A percentile compares a stretch with the other conserved stretches of the same genome.
Conservation (phyloP, 306 rosid genomes). For the Neltuma alba region DNA sequence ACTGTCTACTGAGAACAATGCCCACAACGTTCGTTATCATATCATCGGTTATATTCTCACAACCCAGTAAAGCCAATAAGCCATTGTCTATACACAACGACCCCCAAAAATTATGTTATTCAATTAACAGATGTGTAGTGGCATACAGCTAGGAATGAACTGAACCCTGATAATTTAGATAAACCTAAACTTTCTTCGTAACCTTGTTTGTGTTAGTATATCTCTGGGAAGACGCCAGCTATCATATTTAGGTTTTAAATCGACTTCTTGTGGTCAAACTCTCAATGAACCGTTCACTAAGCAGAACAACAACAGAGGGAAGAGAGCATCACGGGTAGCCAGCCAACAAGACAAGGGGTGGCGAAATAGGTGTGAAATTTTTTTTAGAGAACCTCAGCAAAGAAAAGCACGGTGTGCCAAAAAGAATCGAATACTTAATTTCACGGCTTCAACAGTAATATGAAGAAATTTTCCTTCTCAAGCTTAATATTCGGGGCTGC, state of each 20-base stretch:
- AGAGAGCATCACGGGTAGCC: background rate
- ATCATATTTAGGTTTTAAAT: background rate
- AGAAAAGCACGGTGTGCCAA: background rate
- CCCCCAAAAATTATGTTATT: background rate
- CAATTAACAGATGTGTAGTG: background rate
- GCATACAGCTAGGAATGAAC: background rate
- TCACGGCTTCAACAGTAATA: background rate
- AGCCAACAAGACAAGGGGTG: background rate
- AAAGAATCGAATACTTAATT: background rate
- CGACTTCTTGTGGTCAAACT: background rate
- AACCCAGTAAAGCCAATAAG: background rate
- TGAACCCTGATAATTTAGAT: background rate
- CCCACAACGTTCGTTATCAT: background rate
- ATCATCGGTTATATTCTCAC: background rate
- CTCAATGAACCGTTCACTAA: background rate
- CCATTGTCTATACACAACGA: background rate
- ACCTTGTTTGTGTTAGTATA: background rate
- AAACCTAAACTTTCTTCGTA: background rate
- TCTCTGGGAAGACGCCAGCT: background rate
- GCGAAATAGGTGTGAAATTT: background rate
- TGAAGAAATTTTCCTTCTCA: background rate
- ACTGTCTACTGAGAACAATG: background rate
- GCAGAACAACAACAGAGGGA: background rate
- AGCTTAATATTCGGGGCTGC: background rate
- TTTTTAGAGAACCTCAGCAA: too few relatives aligned